A percentile compares a stretch with the other conserved stretches of the same genome.
Conservation (phyloP, 257 asterid genomes). For the Nicotiana attenuata region DNA sequence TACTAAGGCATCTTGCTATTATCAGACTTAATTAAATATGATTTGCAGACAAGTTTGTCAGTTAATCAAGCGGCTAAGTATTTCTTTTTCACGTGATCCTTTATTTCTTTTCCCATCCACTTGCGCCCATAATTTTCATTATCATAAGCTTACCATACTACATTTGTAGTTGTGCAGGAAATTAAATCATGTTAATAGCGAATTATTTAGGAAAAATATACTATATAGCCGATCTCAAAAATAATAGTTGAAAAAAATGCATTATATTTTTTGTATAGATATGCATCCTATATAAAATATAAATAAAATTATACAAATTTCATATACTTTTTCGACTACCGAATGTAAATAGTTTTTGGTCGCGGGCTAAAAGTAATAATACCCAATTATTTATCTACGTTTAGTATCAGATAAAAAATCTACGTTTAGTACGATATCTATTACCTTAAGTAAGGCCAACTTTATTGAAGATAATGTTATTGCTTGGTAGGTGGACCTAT, state of each 20-base stretch:
- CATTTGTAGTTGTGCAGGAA: conserved; percentile 29
- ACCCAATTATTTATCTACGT: neutral
- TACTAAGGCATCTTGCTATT: neutral
- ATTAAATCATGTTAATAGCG: conserved; percentile 14
- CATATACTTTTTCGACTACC: no score
- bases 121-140: conserved; percentile 22
- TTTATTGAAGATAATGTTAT: conserved; percentile 1
- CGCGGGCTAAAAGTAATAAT: neutral
- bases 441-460: neutral
- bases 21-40: conserved; percentile 25
- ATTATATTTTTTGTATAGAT: no score
- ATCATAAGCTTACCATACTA: conserved; percentile 33
- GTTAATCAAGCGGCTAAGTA: conserved; percentile 29
- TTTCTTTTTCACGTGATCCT: conserved; percentile 32
- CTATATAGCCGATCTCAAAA: no score
- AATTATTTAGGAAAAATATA: neutral
- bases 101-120: conserved; percentile 19
- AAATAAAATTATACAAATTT: no score
- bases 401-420: neutral
- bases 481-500: neutral
- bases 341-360: no score
- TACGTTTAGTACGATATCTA: conserved; percentile 5
- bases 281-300: no score
- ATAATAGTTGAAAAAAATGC: no score
- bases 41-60: conserved; percentile 36